Conservation (phyloP, 1,284 basidiomycete species). For the Apiotrichum veenhuisii region DNA sequence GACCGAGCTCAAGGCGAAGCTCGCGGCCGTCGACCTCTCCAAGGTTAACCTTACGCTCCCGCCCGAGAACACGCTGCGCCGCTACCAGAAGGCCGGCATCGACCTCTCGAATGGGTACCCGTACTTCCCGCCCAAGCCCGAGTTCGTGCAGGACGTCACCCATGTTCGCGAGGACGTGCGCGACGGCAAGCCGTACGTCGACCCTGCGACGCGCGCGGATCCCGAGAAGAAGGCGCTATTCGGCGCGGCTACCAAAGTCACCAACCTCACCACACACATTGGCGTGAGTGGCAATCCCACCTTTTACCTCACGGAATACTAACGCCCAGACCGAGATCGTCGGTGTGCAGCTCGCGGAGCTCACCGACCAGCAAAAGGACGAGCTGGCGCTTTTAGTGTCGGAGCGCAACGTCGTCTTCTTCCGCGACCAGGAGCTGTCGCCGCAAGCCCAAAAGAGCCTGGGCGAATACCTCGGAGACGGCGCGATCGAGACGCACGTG, state of each 20-base stretch:
- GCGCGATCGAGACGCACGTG: slow-evolving; percentile 59
- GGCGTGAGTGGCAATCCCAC: slow-evolving; percentile 27
- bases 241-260: slow-evolving; percentile 35
- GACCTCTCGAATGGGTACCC: slow-evolving; percentile 37
- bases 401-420: slow-evolving; percentile 37
- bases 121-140: slow-evolving; percentile 38
- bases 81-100: slow-evolving; percentile 40
- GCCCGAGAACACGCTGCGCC: slow-evolving; percentile 32
- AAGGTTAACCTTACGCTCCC: slow-evolving; percentile 27
- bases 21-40: neutral
- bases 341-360: slow-evolving; percentile 34
- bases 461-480: slow-evolving; percentile 34
- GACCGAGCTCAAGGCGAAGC: slow-evolving; percentile 19
- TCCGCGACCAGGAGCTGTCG: slow-evolving; percentile 34
- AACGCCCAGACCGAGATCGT: slow-evolving; percentile 32
- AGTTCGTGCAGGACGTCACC: slow-evolving; percentile 33
- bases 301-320: no score
- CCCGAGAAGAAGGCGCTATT: slow-evolving; percentile 42
- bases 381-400: slow-evolving; percentile 37
- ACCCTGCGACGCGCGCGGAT: slow-evolving; percentile 38
- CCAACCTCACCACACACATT: slow-evolving; percentile 30
- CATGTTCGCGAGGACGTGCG: slow-evolving; percentile 31
- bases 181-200: slow-evolving; percentile 25
- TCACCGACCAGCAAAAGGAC: slow-evolving; percentile 37
- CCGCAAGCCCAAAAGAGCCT: slow-evolving; percentile 28